phyloP scores from a whole-genome alignment of 176 grass and related monocot genomes.

The Pontederia crassipes region DNA sequence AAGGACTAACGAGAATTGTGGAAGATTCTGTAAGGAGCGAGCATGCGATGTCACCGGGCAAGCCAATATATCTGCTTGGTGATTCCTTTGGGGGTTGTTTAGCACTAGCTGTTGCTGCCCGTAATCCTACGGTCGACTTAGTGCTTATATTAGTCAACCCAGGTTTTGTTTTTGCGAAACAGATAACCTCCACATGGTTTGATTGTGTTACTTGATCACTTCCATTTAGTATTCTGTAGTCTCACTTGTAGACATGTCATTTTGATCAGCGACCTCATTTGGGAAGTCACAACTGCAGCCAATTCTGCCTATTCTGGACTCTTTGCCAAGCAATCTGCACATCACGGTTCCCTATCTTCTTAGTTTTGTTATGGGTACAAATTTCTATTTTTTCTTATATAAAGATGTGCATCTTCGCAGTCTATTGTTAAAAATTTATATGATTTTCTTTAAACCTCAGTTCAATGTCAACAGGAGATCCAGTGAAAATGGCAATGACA shows the following conservation, averaged over 20 bases:
- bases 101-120: slow-evolving; percentile 58
- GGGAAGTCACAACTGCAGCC: slow-evolving; percentile 48
- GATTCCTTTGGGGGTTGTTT: slow-evolving; percentile 77
- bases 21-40: slow-evolving; percentile 49
- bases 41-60: slow-evolving; percentile 39
- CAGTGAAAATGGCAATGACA: slow-evolving; percentile 81
- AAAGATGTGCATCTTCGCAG: not conserved
- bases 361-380: slow-evolving; percentile 78
- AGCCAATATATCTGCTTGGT: slow-evolving; percentile 61
- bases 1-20: slow-evolving; percentile 60
- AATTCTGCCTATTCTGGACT: slow-evolving; percentile 68
- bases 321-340: slow-evolving; percentile 70
- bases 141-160: slow-evolving; percentile 79
- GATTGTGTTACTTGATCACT: not conserved
- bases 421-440: not conserved
- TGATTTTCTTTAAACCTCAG: not conserved
- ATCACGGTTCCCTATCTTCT: slow-evolving; percentile 67
- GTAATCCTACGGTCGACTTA: slow-evolving; percentile 50
- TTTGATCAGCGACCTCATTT: slow-evolving; percentile 73
- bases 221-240: not conserved
- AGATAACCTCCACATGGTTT: not conserved
- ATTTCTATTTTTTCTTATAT: not conserved
- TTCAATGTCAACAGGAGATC: slow-evolving; percentile 40
- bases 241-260: not conserved
- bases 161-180: slow-evolving; percentile 25